These are phyloP conservation scores for Escallonia rubra DNA, from an alignment of 129 eudicot species.

Conservation along the genomic window DNA sequence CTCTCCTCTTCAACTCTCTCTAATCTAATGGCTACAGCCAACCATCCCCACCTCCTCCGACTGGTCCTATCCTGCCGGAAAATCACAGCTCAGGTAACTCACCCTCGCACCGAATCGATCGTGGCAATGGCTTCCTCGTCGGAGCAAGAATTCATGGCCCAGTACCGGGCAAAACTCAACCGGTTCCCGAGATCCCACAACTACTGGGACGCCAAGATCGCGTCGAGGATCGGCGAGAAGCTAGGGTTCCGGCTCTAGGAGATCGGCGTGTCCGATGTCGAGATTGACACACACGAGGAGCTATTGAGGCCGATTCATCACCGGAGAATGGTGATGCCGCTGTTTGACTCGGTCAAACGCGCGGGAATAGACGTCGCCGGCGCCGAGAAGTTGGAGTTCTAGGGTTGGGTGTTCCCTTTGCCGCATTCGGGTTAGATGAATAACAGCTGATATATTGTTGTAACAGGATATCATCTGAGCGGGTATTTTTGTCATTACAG, in stretches of 20 bases:
- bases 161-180: slow-evolving; percentile 61
- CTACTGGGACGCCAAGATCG: slow-evolving; percentile 58
- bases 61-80: slow-evolving; percentile 72
- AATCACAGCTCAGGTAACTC: slow-evolving; percentile 73
- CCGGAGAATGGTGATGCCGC: slow-evolving; percentile 50
- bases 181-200: slow-evolving; percentile 55
- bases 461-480: too few species aligned
- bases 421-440: too few species aligned
- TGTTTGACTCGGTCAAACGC: slow-evolving; percentile 48
- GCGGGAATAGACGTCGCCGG: slow-evolving; percentile 53
- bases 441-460: too few species aligned
- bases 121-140: slow-evolving; percentile 85
- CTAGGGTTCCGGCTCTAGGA: slow-evolving; percentile 52
- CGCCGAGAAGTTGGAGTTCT: slow-evolving; percentile 38
- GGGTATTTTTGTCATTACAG: too few species aligned
- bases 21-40: too few species aligned
- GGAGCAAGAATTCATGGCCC: slow-evolving; percentile 65
- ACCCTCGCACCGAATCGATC: slow-evolving; percentile 50
- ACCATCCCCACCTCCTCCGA: slow-evolving; percentile 47
- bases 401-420: neutral
- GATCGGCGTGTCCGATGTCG: slow-evolving; percentile 48
- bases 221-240: slow-evolving; percentile 70
- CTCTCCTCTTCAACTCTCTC: too few species aligned
- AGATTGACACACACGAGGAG: slow-evolving; percentile 45
- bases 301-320: slow-evolving; percentile 39